Evolutionary conservation across 169 alveolate genomes (phyloP), one percentile per base, ranked within the genome.

Genomic region (Plasmodium sp.): DNA sequence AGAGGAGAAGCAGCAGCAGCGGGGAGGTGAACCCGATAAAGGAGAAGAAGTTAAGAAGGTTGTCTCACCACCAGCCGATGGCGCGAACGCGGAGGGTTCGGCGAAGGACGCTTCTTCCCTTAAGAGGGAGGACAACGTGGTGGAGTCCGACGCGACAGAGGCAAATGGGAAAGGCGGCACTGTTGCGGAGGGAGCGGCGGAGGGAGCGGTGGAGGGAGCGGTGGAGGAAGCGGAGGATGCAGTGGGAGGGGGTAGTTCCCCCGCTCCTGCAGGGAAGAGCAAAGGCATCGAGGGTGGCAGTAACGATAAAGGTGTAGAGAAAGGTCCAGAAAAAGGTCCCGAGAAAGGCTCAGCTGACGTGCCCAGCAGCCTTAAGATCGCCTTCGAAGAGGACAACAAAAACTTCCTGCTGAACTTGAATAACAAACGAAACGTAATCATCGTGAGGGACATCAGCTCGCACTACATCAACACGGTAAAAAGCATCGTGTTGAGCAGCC

Each of bases 381-480:
- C 79, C 34, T 74, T 85, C 33, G 93, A 81, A 39, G 95, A 91
- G 45, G 95, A 91, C 51, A 81, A 81, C 79, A 91, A 91, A 56
- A 81, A 91, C 80, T 91, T 91, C 74, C 67, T 91, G 33, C 62
- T 91, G 56, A 91, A 81, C 62, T 72, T 91, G 27, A 91, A 91
- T 72, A 91, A 91, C 41, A 91, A 82, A 56, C 67, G 95, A 72
- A 91, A 91, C 75, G 43, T 82, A 10, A 91, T 91, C 34, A 91
- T 91, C 18, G 39, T 91, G 0, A 74, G 95, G 71, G 95, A 91
- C 36, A 91, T 91, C n/a, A 81, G 81, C 45, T 80, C 95, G 16
- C 95, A 91, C 36, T 41, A 81, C 56, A 80, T 81, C 39, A 82
- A 91, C 41, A 82, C 75, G n/a, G 71, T 91, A 71, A 91, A 91